Evolutionary conservation across 441 rosid species (phyloP).

Genomic region (Arabidopsis hybrid): DNA sequence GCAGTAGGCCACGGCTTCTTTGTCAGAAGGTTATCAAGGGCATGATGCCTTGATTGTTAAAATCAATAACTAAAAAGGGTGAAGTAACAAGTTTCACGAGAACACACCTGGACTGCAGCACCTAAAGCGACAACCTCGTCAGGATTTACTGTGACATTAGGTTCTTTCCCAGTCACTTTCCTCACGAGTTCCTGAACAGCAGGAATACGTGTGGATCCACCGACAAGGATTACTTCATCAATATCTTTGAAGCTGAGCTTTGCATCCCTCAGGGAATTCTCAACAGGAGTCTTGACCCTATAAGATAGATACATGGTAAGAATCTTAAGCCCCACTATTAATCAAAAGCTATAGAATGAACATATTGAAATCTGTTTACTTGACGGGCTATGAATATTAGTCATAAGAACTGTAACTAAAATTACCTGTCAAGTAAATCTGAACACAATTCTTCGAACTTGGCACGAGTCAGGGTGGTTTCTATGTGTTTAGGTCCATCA

Average conservation of each 20-base stretch:
- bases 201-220: constrained; percentile 96
- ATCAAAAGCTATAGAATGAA: neutral
- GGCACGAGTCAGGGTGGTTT: constrained; percentile 86
- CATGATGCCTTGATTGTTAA: neutral
- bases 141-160: constrained; percentile 91
- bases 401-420: neutral
- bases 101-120: constrained; percentile 94
- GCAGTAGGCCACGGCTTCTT: neutral
- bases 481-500: constrained; percentile 97
- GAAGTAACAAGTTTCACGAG: constrained; percentile 5
- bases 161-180: constrained; percentile 89
- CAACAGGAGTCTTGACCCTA: constrained; percentile 87
- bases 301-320: neutral
- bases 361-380: neutral
- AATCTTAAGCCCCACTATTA: neutral
- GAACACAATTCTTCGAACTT: constrained; percentile 93
- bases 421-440: constrained; percentile 85
- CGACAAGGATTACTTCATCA: constrained; percentile 97
- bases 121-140: constrained; percentile 97
- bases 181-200: constrained; percentile 88
- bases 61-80: neutral
- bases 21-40: neutral
- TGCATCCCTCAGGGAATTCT: constrained; percentile 83
- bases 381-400: neutral
- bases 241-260: constrained; percentile 78